phyloP scores from a whole-genome alignment of 345 rosid species.

The Linum usitatissimum region DNA sequence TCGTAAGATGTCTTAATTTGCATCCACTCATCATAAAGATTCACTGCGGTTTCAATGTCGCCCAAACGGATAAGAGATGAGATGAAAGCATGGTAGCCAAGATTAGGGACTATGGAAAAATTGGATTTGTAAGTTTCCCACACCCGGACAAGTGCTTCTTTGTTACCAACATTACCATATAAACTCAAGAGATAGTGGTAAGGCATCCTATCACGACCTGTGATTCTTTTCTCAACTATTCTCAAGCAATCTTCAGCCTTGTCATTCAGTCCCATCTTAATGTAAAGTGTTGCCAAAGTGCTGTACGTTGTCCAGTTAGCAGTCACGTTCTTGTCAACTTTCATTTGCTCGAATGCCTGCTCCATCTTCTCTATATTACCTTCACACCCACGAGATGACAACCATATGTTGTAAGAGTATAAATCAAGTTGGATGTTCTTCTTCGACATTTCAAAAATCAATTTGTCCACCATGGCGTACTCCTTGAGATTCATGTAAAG shows the following conservation, averaged over 20 bases:
- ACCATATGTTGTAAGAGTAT: conserved; percentile 90
- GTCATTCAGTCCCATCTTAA: conserved; percentile 54
- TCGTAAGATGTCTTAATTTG: conserved; percentile 53
- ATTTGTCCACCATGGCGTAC: conserved; percentile 52
- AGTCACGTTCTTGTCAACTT: conserved; percentile 35
- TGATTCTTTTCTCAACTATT: conserved; percentile 69
- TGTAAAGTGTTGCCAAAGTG: conserved; percentile 85
- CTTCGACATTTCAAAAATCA: conserved; percentile 71
- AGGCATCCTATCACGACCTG: conserved; percentile 68
- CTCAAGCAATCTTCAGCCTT: conserved; percentile 82
- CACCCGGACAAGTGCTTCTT: conserved; percentile 55
- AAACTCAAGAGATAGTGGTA: conserved; percentile 82
- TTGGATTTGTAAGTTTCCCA: conserved; percentile 74
- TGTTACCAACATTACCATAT: conserved; percentile 64
- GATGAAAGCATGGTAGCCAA: conserved; percentile 72
- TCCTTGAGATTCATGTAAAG: conserved; percentile 77
- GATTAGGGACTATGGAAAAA: conserved; percentile 66
- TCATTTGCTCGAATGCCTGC: conserved; percentile 66
- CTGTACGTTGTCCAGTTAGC: conserved; percentile 93
- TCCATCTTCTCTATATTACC: conserved; percentile 71
- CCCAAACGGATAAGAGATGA: conserved; percentile 56
- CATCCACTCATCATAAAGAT: conserved; percentile 68
- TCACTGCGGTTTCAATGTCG: conserved; percentile 74
- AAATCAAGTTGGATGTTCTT: conserved; percentile 58
- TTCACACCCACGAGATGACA: conserved; percentile 65